Base-by-base conservation (phyloP, 129 eudicot genomes). In the Pseudognaphalium luteoalbum region DNA sequence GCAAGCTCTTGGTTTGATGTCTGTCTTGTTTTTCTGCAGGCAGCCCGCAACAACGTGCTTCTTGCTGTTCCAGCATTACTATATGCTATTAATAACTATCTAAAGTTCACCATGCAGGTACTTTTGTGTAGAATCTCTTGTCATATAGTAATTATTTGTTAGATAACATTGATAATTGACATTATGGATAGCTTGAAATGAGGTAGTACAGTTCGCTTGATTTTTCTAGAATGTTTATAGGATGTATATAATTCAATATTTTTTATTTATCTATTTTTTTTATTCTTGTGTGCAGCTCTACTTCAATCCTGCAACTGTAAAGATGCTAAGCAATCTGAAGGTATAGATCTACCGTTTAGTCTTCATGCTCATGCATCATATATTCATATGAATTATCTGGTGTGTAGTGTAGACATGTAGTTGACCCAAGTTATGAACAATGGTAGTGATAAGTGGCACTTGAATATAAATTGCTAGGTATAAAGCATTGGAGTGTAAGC, bases 101-200 rank as follows among this genome's bases (percentile, higher is more conserved):
- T 95, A 64, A 95, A 95, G 89, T 95, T 95, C 76, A 89, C 79
- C 70, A 95, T 95, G 99, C 99, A 95, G 99, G 99, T 95, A 86
- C 17, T 16, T 4, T 54, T 60, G n/a, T 72, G 56, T 68, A 68
- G 34, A 52, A 60, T 30, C 66, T 64, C n/a, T 75, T 56, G 67
- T 30, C 50, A 33, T 70, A 29, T 81, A 11, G 19, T 25, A 69
- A 42, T 5, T 70, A 0, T 58, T 58, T 74, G 19, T 20, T 47
- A 51, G 25, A 60, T 57, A 61, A 47, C 66, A 73, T 33, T 57
- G 29, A 72, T 65, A 14, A 29, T 37, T 57, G 37, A 3, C 19
- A 47, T 17, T 60, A 44, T 29, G 6, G 29, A 22, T 74, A 71
- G 65, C 44, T 63, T 66, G 57, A 65, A 59, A 75, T 44, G 59